Conservation (phyloP, 2,329 filamentous ascomycete species). For the Fusarium sp. region DNA sequence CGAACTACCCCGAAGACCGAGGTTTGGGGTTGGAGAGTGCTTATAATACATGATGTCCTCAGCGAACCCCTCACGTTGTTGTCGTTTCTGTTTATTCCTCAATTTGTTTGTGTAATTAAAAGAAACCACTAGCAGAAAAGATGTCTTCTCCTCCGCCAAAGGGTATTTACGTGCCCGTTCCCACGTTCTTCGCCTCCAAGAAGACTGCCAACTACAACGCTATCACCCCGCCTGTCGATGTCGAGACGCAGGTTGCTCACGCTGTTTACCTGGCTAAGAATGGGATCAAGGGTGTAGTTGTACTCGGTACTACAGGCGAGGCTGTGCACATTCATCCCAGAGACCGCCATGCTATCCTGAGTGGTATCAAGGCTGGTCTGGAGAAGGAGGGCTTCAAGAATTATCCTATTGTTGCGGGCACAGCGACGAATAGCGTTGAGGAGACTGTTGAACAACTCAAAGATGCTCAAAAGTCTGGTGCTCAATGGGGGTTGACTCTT, state of each 20-base stretch:
- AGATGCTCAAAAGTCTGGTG: slow-evolving; percentile 67
- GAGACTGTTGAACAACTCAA: slow-evolving; percentile 70
- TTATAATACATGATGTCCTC: slow-evolving; percentile 40
- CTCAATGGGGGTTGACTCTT: slow-evolving; percentile 70
- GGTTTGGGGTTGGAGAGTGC: slow-evolving; percentile 28
- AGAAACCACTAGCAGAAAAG: neutral
- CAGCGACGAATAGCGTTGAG: slow-evolving; percentile 70
- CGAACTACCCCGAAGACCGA: slow-evolving; percentile 44
- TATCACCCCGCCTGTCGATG: slow-evolving; percentile 65
- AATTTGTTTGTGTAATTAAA: neutral
- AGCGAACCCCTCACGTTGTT: slow-evolving; percentile 28
- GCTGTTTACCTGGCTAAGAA: slow-evolving; percentile 69
- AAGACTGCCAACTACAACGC: slow-evolving; percentile 57
- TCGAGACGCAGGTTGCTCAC: slow-evolving; percentile 69
- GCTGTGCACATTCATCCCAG: slow-evolving; percentile 69
- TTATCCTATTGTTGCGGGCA: slow-evolving; percentile 72
- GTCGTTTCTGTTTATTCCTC: neutral
- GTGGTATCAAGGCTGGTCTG: slow-evolving; percentile 67
- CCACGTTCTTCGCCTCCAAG: slow-evolving; percentile 70
- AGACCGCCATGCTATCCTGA: slow-evolving; percentile 68
- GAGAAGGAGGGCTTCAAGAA: slow-evolving; percentile 66
- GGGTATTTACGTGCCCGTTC: slow-evolving; percentile 70
- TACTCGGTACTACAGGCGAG: slow-evolving; percentile 74
- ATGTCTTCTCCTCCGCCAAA: slow-evolving; percentile 59
- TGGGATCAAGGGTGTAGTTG: slow-evolving; percentile 71